phyloP scores from a whole-genome alignment of 2,329 filamentous ascomycete species.

The Penicillium thymicola region DNA sequence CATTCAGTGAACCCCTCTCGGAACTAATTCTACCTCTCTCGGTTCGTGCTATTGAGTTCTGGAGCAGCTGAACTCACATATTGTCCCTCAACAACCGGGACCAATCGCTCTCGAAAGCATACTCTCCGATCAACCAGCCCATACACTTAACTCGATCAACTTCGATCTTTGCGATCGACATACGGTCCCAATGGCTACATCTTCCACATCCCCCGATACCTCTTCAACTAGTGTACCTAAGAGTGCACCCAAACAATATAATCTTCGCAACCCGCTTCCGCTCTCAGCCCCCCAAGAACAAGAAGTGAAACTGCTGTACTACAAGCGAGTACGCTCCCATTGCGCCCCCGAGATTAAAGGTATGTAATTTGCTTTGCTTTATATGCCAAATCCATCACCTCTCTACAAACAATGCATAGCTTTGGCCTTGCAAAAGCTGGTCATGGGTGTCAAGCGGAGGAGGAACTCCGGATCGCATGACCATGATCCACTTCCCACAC shows the following conservation, averaged over 20 bases:
- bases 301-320: conserved; percentile 76
- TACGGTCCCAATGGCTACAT: conserved; percentile 22
- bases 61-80: neutral
- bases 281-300: conserved; percentile 77
- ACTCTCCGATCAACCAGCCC: conserved; percentile 6
- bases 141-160: conserved; percentile 15
- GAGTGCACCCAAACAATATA: conserved; percentile 29
- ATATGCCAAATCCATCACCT: neutral
- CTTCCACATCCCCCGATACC: conserved; percentile 22
- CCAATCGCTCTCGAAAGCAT: neutral
- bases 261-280: conserved; percentile 71
- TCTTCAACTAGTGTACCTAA: conserved; percentile 18
- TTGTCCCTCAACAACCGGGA: neutral
- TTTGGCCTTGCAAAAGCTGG: neutral
- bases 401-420: neutral
- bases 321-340: conserved; percentile 70
- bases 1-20: neutral
- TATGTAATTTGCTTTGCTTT: conserved; percentile 33
- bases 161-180: conserved; percentile 20
- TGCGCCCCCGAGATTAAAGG: conserved; percentile 78
- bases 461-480: neutral
- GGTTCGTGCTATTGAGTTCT: neutral
- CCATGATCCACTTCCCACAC: neutral
- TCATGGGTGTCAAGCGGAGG: neutral
- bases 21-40: neutral